Evolutionary conservation across 345 rosid species (phyloP), one percentile per base, ranked within the genome.

Genomic region (Eucalyptus guilfoylei): DNA sequence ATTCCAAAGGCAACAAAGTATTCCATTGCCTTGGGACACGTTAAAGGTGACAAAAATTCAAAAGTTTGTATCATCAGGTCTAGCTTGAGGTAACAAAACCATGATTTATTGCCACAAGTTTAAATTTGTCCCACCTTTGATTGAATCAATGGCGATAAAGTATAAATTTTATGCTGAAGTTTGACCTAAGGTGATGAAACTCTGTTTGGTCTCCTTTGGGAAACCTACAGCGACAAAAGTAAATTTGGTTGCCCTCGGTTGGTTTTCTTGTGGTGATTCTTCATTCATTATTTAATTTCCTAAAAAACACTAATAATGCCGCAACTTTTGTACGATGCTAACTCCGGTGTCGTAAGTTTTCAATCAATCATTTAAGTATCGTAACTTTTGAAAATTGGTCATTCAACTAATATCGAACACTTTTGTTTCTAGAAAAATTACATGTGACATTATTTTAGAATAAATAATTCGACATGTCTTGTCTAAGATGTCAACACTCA

Each of bases 331-430:
- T 9, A 37, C 1, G 4, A 17, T 3, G 14, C 7, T 2, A 23
- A 19, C 8, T 37, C 0, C 37, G 1, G 7, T 4, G 0, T 23
- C 2, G 0, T 21, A 21, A 37, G 28, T 37, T 76, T 69, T 21
- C 28, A 21, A 40, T 37, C 5, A 44, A 76, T 37, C 5, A 37
- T 34, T 34, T 19, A 37, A 34, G 8, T 37, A 28, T 13, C 0
- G 0, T 72, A 19, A 21, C 7, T 72, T 72, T 7, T 37, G 8
- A 72, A 34, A 5, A 72, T 72, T 6, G 13, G 37, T 37, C 45
- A 76, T 37, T 19, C 15, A 37, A 76, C 28, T 37, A 2, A 40
- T 13, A 6, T 37, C 14, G 9, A 7, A 1, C 15, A 37, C 83
- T 37, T 16, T 23, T 6, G 83, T 37, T 76, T 13, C 2, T 8